Evolutionary conservation across 1,284 basidiomycete species (phyloP), one percentile per base, ranked within the genome.

Genomic region (Puccinia coronata): DNA sequence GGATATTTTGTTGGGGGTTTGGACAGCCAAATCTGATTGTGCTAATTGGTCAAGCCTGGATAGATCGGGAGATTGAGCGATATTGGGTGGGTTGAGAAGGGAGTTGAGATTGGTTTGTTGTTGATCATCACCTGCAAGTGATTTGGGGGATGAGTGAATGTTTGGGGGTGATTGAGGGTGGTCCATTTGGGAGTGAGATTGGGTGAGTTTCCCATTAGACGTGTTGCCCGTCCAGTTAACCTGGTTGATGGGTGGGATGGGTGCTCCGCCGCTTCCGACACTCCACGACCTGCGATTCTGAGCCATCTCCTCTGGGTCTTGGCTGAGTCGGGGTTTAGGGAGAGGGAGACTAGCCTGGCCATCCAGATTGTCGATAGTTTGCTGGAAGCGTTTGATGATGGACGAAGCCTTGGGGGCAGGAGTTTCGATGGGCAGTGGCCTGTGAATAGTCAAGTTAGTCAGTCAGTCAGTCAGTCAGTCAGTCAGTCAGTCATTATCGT

Each of bases 371-470:
- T 80, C 78, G 28, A 80, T 80, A 47, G 47, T 80, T 28, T 80
- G 65, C n/a, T 80, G 78, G 47, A 80, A 80, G 11, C 57, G 43
- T 34, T 72, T 80, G 69, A 80, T 80, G 34, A 80, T 43, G 6
- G 67, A 80, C 12, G 78, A 80, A 25, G 78, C 78, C 57, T 80
- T 80, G 23, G 69, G 69, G 36, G 67, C 78, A 20, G 78, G 78
- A 28, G 78, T 80, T 63, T 80, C 78, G 53, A 80, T 80, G n/a
- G 78, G 78, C 28, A 80, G 25, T 28, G 78, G 78, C 78, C 78
- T 80, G 55, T n/a, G 49, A n/a, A 9, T 1, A 47, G 43, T 47
- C 43, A 47, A 47, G 43, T 47, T 18, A 47, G 43, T 18, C n/a
- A 43, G n/a, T n/a, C 8, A 23, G n/a, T 53, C 9, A 47, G 43